phyloP scores from a whole-genome alignment of 257 asterid genomes.

The Solanum chilense region DNA sequence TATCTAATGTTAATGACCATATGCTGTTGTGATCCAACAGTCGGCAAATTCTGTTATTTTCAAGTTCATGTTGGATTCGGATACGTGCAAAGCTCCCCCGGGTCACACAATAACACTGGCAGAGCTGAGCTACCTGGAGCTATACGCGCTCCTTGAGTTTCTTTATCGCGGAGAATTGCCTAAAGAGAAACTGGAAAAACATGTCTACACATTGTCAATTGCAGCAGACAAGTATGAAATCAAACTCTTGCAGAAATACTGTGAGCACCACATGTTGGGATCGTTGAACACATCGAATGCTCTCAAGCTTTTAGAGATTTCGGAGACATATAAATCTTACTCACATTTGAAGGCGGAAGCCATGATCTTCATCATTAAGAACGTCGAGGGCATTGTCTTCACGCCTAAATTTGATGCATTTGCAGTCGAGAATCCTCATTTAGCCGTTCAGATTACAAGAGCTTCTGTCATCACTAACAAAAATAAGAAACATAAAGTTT shows the following conservation, averaged over 20 bases:
- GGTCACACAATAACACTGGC: slow-evolving; percentile 40
- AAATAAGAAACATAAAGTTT: background rate
- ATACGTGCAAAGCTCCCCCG: slow-evolving; percentile 76
- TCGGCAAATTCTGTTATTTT: background rate
- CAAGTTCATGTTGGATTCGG: background rate
- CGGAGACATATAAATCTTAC: slow-evolving; percentile 61
- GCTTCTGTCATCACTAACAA: slow-evolving; percentile 24
- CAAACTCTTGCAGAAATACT: slow-evolving; percentile 52
- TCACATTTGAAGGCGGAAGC: slow-evolving; percentile 51
- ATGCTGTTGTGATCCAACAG: background rate
- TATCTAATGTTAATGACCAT: background rate
- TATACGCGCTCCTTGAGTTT: slow-evolving; percentile 42
- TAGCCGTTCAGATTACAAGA: slow-evolving; percentile 77
- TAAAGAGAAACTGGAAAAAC: slow-evolving; percentile 51
- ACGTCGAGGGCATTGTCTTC: slow-evolving; percentile 81
- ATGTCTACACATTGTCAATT: slow-evolving; percentile 46
- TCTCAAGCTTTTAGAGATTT: slow-evolving; percentile 63
- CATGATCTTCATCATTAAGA: slow-evolving; percentile 55
- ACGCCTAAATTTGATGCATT: slow-evolving; percentile 65
- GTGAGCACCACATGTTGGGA: slow-evolving; percentile 64
- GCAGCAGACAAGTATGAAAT: slow-evolving; percentile 49
- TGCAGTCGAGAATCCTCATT: slow-evolving; percentile 86
- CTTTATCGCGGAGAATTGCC: slow-evolving; percentile 54
- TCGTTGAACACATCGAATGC: slow-evolving; percentile 52
- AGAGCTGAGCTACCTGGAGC: slow-evolving; percentile 46